These are phyloP conservation scores for Phytopythium mirpurense DNA, from an alignment of 352 stramenopile genomes.

Conservation along the genomic window DNA sequence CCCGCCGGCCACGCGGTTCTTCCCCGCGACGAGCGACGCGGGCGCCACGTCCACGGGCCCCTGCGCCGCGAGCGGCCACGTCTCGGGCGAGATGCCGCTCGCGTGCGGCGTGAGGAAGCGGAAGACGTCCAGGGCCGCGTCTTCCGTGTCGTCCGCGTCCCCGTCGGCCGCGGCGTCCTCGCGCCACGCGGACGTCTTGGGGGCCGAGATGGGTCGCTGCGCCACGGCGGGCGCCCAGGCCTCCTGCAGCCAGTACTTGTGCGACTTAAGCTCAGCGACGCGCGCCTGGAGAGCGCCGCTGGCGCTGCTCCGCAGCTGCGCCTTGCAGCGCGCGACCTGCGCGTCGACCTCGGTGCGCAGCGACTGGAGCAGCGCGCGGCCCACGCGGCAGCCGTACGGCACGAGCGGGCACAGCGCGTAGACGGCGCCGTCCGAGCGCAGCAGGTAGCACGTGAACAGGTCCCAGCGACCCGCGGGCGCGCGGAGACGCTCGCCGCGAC, in stretches of 20 bases:
- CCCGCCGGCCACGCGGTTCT: constrained; percentile 34
- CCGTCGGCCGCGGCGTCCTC: background rate
- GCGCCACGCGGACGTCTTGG: constrained; percentile 10
- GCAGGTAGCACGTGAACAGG: constrained; percentile 66
- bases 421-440: constrained; percentile 65
- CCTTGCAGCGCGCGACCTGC: constrained; percentile 46
- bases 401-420: constrained; percentile 70
- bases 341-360: constrained; percentile 61
- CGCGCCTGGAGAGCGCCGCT: constrained; percentile 22
- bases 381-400: constrained; percentile 51
- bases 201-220: constrained; percentile 1
- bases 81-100: constrained; percentile 66
- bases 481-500: constrained; percentile 16
- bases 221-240: constrained; percentile 32
- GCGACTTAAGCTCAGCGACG: constrained; percentile 67
- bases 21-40: constrained; percentile 52
- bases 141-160: constrained; percentile 9
- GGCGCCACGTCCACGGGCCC: constrained; percentile 53
- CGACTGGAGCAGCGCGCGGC: constrained; percentile 32
- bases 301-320: constrained; percentile 10
- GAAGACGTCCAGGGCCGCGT: constrained; percentile 18
- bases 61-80: constrained; percentile 71
- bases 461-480: constrained; percentile 40
- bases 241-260: constrained; percentile 82
- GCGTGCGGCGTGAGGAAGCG: constrained; percentile 52